Base-by-base conservation (phyloP, 2,329 filamentous ascomycete species). In the Hymenoscyphus albidus region DNA sequence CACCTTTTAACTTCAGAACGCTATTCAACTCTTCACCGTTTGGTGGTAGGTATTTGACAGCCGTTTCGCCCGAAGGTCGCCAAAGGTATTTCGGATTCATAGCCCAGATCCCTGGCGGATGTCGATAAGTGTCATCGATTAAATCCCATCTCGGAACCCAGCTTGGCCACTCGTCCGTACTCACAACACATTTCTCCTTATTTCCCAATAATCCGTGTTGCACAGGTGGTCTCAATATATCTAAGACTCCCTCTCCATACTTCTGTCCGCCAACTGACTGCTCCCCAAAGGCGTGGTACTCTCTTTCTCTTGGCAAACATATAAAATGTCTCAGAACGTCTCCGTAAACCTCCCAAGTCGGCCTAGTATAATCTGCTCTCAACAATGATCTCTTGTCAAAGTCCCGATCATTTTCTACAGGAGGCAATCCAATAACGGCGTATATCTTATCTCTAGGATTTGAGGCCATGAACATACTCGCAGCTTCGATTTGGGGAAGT, bases 71-170 rank as follows among this genome's bases (percentile, higher is more conserved):
- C 1, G 58, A n/a, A 6, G 58, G 38, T 31, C 39, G n/a, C 35
- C 38, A 59, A 42, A 59, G 58, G 16, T 40, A 31, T 44, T 59
- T 59, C 22, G 38, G 58, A 32, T 59, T 38, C n/a, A 27, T 32
- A 10, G 13, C 39, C 38, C 58, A 59, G 1, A 62, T 18, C 4
- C 60, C 32, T 1, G 60, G 60, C 1, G 60, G 60, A 31, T 62
- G 60, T 6, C 51, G 27, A 57, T 56, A 62, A 16, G 31, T 40
- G 0, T 62, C 31, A 39, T 35, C n/a, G n/a, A 18, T 39, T 14
- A 55, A 40, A 56, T 62, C 44, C 59, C 59, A 56, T 56, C 59
- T 22, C 32, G 59, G 59, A 5, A 62, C 48, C 48, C 59, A 62
- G 16, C 9, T 44, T 14, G 59, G 59, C 12, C 35, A 62, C 4